Conservation (phyloP, 2,329 filamentous ascomycete genomes). For the Domatiomyces catenatus region DNA sequence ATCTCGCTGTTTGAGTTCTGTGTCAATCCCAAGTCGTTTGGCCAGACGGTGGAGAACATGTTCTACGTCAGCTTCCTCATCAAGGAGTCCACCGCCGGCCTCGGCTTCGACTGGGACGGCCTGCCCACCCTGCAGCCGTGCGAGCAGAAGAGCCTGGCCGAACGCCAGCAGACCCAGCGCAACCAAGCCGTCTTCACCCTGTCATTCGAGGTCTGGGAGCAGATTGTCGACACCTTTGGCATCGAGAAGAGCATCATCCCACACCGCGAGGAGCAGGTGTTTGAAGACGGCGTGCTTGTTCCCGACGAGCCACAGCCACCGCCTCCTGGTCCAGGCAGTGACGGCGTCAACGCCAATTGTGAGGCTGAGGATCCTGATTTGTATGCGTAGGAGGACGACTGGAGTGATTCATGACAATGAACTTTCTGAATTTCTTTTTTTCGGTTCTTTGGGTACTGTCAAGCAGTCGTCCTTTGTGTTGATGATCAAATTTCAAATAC, state of each 20-base stretch:
- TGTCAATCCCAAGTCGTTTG: constrained; percentile 78
- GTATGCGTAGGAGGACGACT: constrained; percentile 17
- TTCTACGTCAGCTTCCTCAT: constrained; percentile 95
- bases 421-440: neutral
- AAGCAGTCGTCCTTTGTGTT: neutral
- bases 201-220: constrained; percentile 69
- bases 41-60: constrained; percentile 88
- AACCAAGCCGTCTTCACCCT: constrained; percentile 81
- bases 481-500: neutral
- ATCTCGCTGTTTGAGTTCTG: constrained; percentile 74
- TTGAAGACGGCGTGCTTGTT: constrained; percentile 29
- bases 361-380: neutral
- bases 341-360: neutral
- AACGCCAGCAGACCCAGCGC: constrained; percentile 34
- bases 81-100: constrained; percentile 61
- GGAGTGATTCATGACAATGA: neutral
- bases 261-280: constrained; percentile 53
- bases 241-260: constrained; percentile 71
- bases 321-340: neutral
- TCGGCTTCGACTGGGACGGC: constrained; percentile 57
- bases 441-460: neutral
- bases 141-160: constrained; percentile 32
- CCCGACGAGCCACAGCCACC: constrained; percentile 17
- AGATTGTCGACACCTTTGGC: constrained; percentile 59
- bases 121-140: constrained; percentile 53